Evolutionary conservation across 1,139 yeast species (phyloP), one percentile per base, ranked within the genome.

Genomic region (Candida labiduridarum): DNA sequence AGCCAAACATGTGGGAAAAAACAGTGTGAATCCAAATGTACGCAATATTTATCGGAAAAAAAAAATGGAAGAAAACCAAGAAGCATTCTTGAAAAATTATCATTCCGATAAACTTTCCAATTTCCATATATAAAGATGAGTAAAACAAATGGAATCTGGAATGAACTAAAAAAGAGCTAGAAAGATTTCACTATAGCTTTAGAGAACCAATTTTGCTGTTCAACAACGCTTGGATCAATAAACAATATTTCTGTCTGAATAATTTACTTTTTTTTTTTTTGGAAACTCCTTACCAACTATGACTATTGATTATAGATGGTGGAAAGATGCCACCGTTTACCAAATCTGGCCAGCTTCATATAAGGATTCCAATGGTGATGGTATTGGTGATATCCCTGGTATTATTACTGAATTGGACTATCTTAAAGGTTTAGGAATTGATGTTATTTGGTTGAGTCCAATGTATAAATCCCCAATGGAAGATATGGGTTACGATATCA

Each of bases 401-500:
- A 78, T 82, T 45, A 70, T 76, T 52, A 70, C 78, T 34, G 74
- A 76, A 33, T 69, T 82, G 52, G 84, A 80, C 64, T 79, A 82
- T 61, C 63, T 82, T 59, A 74, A 79, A 59, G 65, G 66, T 18
- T 68, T 82, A 44, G 86, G 86, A 1, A 71, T 72, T 18, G 84
- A 80, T 53, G 71, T 79, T 33, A 67, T 82, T 40, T 82, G 87
- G 87, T 65, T 82, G 52, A 77, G 80, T 29, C 87, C 87, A 36
- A 77, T 79, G 71, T 81, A 73, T 64, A 82, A 79, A 54, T 78
- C 84, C 2, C 87, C 87, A 3, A 82, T 79, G 59, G 79, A 78
- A 43, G 87, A 82, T 59, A 82, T 82, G 86, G 87, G 87, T 1
- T 82, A 82, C 61, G 87, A 82, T 59, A 79, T 82, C 56, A 67